Evolutionary conservation across 2,329 filamentous ascomycete genomes (phyloP), one percentile per base, ranked within the genome.

Genomic region (Delphinella strobiligena): DNA sequence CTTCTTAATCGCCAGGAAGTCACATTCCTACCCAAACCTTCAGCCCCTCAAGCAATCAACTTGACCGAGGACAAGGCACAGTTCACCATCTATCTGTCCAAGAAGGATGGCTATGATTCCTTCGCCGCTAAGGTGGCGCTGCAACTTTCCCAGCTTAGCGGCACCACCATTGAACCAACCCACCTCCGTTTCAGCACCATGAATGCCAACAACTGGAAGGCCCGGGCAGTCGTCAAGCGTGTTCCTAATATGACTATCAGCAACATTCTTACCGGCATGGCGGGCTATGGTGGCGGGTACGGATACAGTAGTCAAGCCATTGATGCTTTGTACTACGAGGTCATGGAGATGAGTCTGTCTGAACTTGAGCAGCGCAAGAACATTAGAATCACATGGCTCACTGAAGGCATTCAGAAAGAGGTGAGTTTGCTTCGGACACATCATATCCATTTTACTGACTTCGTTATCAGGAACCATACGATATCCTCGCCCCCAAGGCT

Each of bases 361-460:
- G 93, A 98, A 60, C 71, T 93, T 32, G 91, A 98, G 55, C 91
- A 84, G 41, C 91, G 93, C 67, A 95, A 93, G 67, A 76, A 68
- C 42, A 66, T 96, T 47, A 89, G 84, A 59, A 64, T 98, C 35
- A 83, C 71, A 1, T 89, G 82, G 77, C 67, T 98, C 34, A 82
- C 80, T 31, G 91, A 98, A 47, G 91, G 91, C 32, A 81, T 96
- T 46, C 78, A 78, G 9, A 96, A 95, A 66, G 88, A 94, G 64
- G 83, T 85, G 61, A 60, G 71, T 43, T 22, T 17, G 9, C 11
- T 22, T 9, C 9, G 14, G 31, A 33, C 15, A n/a, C 12, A 11
- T 17, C 16, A n/a, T n/a, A n/a, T 36, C 19, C 5, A n/a, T 15
- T 31, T 17, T 18, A 19, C n/a, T 18, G 35, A 42, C 52, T 16